Evolutionary conservation across 192 early-diverging fungal genomes (phyloP).

Genomic region (Coemansia sp.): DNA sequence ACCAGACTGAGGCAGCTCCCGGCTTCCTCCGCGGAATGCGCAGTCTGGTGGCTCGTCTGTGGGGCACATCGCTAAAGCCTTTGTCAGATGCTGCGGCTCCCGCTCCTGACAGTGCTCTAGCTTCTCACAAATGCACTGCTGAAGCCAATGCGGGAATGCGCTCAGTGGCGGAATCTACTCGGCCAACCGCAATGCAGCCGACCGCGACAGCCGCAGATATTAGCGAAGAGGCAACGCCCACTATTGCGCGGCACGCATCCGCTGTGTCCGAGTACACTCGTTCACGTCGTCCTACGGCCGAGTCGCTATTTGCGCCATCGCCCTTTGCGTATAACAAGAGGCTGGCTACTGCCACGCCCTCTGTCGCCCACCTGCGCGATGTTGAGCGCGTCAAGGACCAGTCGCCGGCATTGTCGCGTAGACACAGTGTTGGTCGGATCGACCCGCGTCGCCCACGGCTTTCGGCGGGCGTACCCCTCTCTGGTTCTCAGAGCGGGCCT

Average conservation of each 20-base stretch:
- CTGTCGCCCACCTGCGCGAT: conserved; percentile 45
- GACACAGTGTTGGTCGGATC: conserved; percentile 38
- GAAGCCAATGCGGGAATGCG: conserved; percentile 8
- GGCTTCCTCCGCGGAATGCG: conserved; percentile 54
- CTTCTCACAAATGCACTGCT: conserved; percentile 7
- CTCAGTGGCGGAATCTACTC: background rate
- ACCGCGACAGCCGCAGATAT: background rate
- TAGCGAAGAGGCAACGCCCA: background rate
- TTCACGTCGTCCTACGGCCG: conserved; percentile 33
- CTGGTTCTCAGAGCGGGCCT: background rate
- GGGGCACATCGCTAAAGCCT: conserved; percentile 45
- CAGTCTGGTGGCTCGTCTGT: conserved; percentile 47
- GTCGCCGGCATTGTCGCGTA: conserved; percentile 32
- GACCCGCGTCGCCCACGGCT: conserved; percentile 17
- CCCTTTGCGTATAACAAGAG: conserved; percentile 56
- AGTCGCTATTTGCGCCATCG: conserved; percentile 46
- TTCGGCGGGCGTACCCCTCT: conserved; percentile 4
- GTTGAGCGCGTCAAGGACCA: conserved; percentile 33
- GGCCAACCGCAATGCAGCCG: background rate
- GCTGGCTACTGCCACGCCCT: conserved; percentile 45
- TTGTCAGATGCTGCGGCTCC: background rate
- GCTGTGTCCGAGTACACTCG: conserved; percentile 19
- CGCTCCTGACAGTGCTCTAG: background rate
- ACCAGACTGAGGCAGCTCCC: conserved; percentile 23
- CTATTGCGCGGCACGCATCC: conserved; percentile 19